Evolutionary conservation across 2,329 filamentous ascomycete species (phyloP).

Genomic region (Intubia oerlemansii): DNA sequence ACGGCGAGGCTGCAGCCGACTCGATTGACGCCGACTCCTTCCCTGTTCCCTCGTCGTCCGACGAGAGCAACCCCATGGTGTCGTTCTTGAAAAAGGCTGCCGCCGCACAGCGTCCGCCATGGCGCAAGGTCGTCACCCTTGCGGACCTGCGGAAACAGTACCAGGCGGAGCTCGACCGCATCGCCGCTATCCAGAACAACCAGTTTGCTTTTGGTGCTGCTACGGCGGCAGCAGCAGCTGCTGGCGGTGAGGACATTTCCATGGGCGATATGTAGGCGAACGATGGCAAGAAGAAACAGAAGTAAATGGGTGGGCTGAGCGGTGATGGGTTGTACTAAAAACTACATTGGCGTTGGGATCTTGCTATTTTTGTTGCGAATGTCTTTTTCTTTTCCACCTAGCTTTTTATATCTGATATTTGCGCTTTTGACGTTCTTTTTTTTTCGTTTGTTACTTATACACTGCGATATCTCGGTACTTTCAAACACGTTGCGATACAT

Average conservation of each 20-base stretch:
- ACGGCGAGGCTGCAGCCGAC: too few species aligned
- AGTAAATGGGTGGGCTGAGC: neutral
- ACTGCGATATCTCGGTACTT: too few species aligned
- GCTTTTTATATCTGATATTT: neutral
- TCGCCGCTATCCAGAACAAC: slow-evolving; percentile 72
- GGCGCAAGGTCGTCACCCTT: slow-evolving; percentile 64
- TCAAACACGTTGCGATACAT: too few species aligned
- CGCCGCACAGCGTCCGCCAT: slow-evolving; percentile 13
- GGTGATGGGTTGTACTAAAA: neutral
- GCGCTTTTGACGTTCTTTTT: too few species aligned
- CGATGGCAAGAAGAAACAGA: neutral
- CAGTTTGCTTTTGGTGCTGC: slow-evolving; percentile 76
- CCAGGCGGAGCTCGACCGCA: slow-evolving; percentile 70
- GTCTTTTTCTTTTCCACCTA: neutral
- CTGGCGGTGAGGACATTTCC: slow-evolving; percentile 23
- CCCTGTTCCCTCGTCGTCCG: neutral
- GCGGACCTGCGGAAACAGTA: slow-evolving; percentile 78
- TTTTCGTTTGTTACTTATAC: too few species aligned
- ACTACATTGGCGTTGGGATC: slow-evolving; percentile 1
- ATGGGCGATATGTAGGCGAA: slow-evolving; percentile 24
- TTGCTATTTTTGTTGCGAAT: neutral
- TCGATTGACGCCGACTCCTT: too few species aligned
- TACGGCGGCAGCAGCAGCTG: slow-evolving; percentile 17
- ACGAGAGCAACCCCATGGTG: slow-evolving; percentile 6
- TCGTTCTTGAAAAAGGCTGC: slow-evolving; percentile 10